These are phyloP conservation scores for Starmera stellimalicola DNA, from an alignment of 1,139 yeast species.

Conservation along the genomic window DNA sequence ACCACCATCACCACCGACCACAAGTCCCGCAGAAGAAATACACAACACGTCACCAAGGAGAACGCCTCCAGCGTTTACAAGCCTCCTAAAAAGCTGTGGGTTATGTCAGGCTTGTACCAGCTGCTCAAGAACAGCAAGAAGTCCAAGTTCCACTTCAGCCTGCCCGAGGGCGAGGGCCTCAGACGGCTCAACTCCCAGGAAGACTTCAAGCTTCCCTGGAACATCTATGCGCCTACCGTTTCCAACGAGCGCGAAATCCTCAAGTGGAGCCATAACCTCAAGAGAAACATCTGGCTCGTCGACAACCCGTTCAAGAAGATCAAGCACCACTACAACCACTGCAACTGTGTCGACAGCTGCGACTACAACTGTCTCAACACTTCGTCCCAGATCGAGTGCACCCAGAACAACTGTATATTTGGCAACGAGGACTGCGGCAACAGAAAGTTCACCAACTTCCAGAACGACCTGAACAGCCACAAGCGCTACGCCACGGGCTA, in stretches of 20 bases:
- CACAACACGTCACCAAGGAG: no score
- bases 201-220: slow-evolving; percentile 25
- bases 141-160: slow-evolving; percentile 9
- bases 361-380: slow-evolving; percentile 24
- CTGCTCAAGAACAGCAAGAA: slow-evolving; percentile 2
- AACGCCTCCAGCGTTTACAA: neutral
- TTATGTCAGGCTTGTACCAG: slow-evolving; percentile 9
- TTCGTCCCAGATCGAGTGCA: slow-evolving; percentile 27
- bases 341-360: slow-evolving; percentile 23
- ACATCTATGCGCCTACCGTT: slow-evolving; percentile 24
- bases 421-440: slow-evolving; percentile 28
- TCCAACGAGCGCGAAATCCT: slow-evolving; percentile 16
- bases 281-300: slow-evolving; percentile 17
- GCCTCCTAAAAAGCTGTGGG: slow-evolving; percentile 7
- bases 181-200: slow-evolving; percentile 5
- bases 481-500: slow-evolving; percentile 22
- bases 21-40: neutral
- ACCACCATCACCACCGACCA: neutral
- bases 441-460: slow-evolving; percentile 22
- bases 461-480: slow-evolving; percentile 10
- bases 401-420: slow-evolving; percentile 23
- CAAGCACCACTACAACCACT: slow-evolving; percentile 7
- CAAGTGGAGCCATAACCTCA: slow-evolving; percentile 22
- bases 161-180: slow-evolving; percentile 16
- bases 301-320: slow-evolving; percentile 10